phyloP scores from a whole-genome alignment of 768 basidiomycete species.

The Crepidotus variabilis region DNA sequence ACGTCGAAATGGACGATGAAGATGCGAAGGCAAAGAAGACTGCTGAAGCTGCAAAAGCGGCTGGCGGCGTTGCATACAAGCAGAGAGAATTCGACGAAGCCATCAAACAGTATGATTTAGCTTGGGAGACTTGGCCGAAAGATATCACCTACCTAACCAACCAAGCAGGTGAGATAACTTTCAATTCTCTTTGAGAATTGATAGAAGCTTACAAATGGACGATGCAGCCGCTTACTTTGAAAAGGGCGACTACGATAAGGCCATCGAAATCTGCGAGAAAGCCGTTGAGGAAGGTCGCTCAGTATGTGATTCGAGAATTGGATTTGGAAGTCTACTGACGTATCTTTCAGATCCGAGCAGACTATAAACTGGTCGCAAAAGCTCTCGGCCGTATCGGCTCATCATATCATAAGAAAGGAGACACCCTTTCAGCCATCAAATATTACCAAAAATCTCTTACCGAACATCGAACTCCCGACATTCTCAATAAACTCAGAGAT shows the following conservation, averaged over 20 bases:
- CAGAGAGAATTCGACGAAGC: conserved; percentile 79
- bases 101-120: conserved; percentile 69
- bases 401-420: conserved; percentile 78
- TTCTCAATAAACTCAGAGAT: conserved; percentile 86
- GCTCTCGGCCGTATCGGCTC: conserved; percentile 88
- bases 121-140: conserved; percentile 92
- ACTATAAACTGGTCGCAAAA: conserved; percentile 95
- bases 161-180: conserved; percentile 64
- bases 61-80: conserved; percentile 82
- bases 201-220: conserved; percentile 1
- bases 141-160: conserved; percentile 95
- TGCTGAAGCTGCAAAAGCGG: conserved; percentile 76
- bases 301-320: conserved; percentile 32
- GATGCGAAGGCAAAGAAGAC: conserved; percentile 73
- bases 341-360: conserved; percentile 64
- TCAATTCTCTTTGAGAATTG: not conserved
- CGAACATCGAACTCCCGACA: conserved; percentile 93
- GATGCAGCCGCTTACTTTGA: conserved; percentile 85
- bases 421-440: conserved; percentile 77
- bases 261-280: conserved; percentile 89
- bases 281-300: conserved; percentile 94
- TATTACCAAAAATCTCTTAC: conserved; percentile 91
- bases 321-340: not conserved
- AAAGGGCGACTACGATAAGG: conserved; percentile 86
- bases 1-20: conserved; percentile 66